Evolutionary conservation across 352 stramenopile species (phyloP), one percentile per base, ranked within the genome.

Genomic region (Pythium myriotylum): DNA sequence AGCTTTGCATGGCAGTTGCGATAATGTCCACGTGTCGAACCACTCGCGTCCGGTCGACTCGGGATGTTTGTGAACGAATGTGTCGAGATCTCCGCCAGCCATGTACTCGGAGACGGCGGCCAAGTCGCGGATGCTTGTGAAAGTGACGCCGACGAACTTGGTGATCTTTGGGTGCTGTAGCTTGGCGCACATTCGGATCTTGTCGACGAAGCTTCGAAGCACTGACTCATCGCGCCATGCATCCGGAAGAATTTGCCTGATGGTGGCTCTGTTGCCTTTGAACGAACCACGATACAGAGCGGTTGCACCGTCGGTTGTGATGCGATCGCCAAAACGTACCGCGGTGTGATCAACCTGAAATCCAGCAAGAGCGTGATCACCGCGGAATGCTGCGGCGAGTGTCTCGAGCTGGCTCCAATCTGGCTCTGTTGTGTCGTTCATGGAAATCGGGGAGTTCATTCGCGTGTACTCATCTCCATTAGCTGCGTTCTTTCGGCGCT

Each of bases 91-190:
- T 14, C 65, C 59, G 23, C 53, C 45, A 14, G 33, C 32, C 54
- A 68, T 67, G 61, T 57, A 73, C 51, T 73, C 65, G 29, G 43
- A 61, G 4, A 73, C 52, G 19, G 68, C 65, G 23, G 59, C 41
- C 29, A 73, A 32, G 23, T 73, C 53, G 29, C 59, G 23, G 12
- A 73, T 39, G 16, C 42, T 73, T 22, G 32, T 73, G 59, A 51
- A 73, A 13, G 47, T 50, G 17, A 73, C 54, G 19, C 65, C 65
- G n/a, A 73, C 37, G 39, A 73, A 73, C 4, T 41, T 39, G 12
- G 70, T 62, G 27, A 74, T 53, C 26, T 74, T 74, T 5, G 67
- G 67, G 24, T 74, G 67, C 17, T 67, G 51, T 22, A 74, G 27
- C 16, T 47, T 62, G 4, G 67, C 55, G 46, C 67, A 70, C 54